Evolutionary conservation across 2,329 filamentous ascomycete genomes (phyloP), one percentile per base, ranked within the genome.

Genomic region (Daldinia sp.): DNA sequence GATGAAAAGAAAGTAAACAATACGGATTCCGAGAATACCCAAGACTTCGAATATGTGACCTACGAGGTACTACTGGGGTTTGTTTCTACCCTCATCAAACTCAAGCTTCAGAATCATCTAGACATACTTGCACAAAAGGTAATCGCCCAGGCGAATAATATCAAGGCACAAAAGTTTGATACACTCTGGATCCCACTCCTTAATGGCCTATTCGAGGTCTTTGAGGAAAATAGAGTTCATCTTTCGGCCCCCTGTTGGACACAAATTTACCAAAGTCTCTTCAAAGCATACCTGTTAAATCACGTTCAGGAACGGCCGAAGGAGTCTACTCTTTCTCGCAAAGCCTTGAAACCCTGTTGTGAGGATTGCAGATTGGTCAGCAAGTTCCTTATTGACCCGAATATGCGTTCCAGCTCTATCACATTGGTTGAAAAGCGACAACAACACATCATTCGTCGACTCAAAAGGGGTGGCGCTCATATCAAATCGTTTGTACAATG

Each of bases 101-200:
- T 72, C 35, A 7, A 65, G 50, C 44, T 68, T 15, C 50, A 68
- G 33, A 67, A 74, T 10, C 67, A 77, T 9, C 42, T 65, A 1
- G n/a, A 51, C 4, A 35, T 65, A 2, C 68, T 80, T 5, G 35
- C 71, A 6, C 35, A 69, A 3, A 75, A 71, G 18, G 33, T 78
- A 7, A 20, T n/a, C 1, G 18, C 13, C 0, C 63, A 74, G n/a
- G 73, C 68, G 15, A 28, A 28, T 2, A 44, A 15, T 5, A 28
- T 80, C 28, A 44, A 53, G 7, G 35, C 46, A 1, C 1, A 33
- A 2, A 74, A 74, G 10, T 74, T 78, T 13, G 41, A 69, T 1
- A 10, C 2, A 1, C 41, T 79, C 1, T 81, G 79, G 79, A 48
- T 80, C 2, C 78, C 77, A 1, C 72, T 80, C 9, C 63, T 81